Evolutionary conservation across 495 filamentous ascomycete genomes (phyloP).

Genomic region (Xanthoparmelia taractica): DNA sequence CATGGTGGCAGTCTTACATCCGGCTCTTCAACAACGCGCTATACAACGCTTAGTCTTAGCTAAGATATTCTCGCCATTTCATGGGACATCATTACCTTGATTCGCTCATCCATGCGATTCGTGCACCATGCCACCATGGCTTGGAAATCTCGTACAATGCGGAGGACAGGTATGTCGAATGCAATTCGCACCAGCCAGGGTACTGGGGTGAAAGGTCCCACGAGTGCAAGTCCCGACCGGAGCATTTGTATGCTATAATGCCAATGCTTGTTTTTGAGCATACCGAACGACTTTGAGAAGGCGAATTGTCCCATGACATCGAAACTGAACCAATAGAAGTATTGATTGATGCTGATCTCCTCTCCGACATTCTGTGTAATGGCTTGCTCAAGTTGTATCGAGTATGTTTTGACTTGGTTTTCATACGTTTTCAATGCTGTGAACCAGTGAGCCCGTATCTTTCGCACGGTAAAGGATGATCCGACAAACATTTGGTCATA

Average conservation of each 20-base stretch:
- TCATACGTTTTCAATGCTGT: too few species aligned
- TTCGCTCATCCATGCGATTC: too few species aligned
- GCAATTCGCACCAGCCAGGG: constrained; percentile 26
- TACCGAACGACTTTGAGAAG: constrained; percentile 64
- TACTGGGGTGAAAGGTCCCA: constrained; percentile 23
- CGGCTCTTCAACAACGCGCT: too few species aligned
- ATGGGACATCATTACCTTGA: too few species aligned
- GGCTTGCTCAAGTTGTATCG: neutral
- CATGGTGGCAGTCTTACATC: too few species aligned
- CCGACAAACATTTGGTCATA: constrained; percentile 25
- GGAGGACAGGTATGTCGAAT: constrained; percentile 20
- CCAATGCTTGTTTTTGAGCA: constrained; percentile 53
- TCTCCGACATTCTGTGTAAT: constrained; percentile 29
- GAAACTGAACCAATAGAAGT: constrained; percentile 47
- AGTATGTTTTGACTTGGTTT: neutral
- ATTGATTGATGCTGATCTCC: constrained; percentile 33
- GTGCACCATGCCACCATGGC: too few species aligned
- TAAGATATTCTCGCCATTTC: too few species aligned
- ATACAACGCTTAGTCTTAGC: too few species aligned
- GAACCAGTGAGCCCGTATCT: too few species aligned
- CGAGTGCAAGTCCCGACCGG: constrained; percentile 19
- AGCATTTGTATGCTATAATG: constrained; percentile 46
- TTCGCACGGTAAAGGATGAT: too few species aligned
- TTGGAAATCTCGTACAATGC: too few species aligned
- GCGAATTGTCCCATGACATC: constrained; percentile 65